Percentiles rank a stretch among this genome's conserved stretches.
Evolutionary conservation across 2,329 filamentous ascomycete species (phyloP).

Genomic region (Xylariaceae sp.): DNA sequence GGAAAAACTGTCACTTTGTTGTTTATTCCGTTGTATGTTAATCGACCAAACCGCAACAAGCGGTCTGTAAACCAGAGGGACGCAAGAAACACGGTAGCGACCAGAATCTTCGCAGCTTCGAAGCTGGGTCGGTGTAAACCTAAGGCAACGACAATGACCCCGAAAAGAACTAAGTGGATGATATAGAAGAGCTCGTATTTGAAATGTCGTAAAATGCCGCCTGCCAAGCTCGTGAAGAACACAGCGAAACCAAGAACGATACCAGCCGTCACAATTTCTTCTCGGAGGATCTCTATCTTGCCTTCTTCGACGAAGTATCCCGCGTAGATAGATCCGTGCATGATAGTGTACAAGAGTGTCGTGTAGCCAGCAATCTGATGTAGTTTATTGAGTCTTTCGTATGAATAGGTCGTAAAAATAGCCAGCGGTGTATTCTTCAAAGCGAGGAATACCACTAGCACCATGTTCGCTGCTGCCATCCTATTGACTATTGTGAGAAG

Average conservation of each 20-base stretch:
- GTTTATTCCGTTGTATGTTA: constrained; percentile 37
- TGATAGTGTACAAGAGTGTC: constrained; percentile 34
- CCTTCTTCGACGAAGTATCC: constrained; percentile 27
- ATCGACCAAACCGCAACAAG: constrained; percentile 36
- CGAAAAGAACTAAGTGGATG: constrained; percentile 41
- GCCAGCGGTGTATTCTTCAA: constrained; percentile 49
- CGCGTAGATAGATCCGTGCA: constrained; percentile 38
- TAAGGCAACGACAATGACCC: constrained; percentile 39
- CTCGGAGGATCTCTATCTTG: constrained; percentile 24
- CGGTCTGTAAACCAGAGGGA: constrained; percentile 46
- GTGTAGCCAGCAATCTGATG: constrained; percentile 47
- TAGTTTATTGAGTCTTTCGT: constrained; percentile 46
- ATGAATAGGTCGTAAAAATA: constrained; percentile 41
- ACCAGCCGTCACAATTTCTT: constrained; percentile 33
- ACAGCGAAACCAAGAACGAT: constrained; percentile 38
- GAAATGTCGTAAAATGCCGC: constrained; percentile 33
- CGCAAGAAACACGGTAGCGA: constrained; percentile 38
- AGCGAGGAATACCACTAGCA: constrained; percentile 45
- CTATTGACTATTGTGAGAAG: constrained; percentile 30
- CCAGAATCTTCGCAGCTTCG: constrained; percentile 33
- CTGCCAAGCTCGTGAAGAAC: constrained; percentile 36
- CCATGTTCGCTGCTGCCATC: constrained; percentile 45
- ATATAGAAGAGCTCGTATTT: constrained; percentile 49
- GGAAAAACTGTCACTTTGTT: constrained; percentile 42
- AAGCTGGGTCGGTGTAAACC: constrained; percentile 44